Base-by-base conservation (phyloP, 2,329 filamentous ascomycete species). In the Dactylellina parvicollis region DNA sequence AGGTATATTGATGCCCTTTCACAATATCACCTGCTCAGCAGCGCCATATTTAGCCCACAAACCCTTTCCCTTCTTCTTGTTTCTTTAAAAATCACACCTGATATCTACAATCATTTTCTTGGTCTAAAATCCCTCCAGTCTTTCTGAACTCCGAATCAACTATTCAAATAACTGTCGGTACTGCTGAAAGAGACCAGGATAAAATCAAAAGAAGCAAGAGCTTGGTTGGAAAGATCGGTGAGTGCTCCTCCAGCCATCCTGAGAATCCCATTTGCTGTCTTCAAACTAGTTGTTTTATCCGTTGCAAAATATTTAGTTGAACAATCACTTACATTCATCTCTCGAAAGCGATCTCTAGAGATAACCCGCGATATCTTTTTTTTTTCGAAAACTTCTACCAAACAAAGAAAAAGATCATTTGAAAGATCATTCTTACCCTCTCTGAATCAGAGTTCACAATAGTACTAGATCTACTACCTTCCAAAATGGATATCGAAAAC, bases 401-500 rank as follows among this genome's bases (percentile, higher is more conserved):
- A n/a, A n/a, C n/a, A n/a, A 52, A 20, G 28, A 66, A 47, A 28
- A 57, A 56, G 50, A 56, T 4, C 32, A 38, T 22, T 8, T 40
- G 3, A 18, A 16, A 9, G 16, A 38, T 38, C 12, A 9, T 14
- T n/a, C 32, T 8, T 18, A 22, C 30, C 61, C 16, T 2, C 38
- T 32, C 42, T 26, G 40, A 1, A 66, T 56, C 50, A 56, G 22
- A 66, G 50, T 56, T 14, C 30, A 46, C n/a, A 38, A 56, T 9
- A 42, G 20, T 16, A 40, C 57, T 26, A 26, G 18, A 16, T 18
- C 57, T 18, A 14, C 28, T 5, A 20, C 26, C 12, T 9, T 14
- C 22, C 22, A 59, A 16, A 34, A 65, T 66, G 66, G 46, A 52
- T 16, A 24, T 59, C 38, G 69, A 73, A 34, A 73, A 73, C 16